phyloP scores from a whole-genome alignment of 2,329 filamentous ascomycete species.

The Hypoxylon sp. region DNA sequence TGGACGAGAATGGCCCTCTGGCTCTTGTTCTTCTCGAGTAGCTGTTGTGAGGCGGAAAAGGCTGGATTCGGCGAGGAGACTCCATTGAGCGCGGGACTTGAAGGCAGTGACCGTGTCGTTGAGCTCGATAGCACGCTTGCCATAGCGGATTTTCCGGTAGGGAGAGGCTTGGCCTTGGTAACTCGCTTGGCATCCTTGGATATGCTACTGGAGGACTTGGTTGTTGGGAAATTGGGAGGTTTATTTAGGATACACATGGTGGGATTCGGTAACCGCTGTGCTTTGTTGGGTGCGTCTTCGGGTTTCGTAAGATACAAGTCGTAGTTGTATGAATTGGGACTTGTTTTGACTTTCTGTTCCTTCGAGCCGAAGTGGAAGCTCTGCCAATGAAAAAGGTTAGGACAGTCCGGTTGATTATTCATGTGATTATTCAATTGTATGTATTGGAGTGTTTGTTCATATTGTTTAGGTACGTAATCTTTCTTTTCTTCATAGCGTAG shows the following conservation, averaged over 20 bases:
- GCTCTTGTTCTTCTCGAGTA: slow-evolving; percentile 68
- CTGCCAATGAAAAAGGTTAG: slow-evolving; percentile 55
- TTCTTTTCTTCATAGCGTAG: slow-evolving; percentile 7
- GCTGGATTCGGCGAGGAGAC: slow-evolving; percentile 68
- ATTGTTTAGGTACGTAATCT: slow-evolving; percentile 4
- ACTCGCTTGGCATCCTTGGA: slow-evolving; percentile 48
- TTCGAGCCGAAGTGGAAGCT: slow-evolving; percentile 68
- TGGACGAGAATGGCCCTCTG: slow-evolving; percentile 70
- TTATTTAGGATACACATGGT: slow-evolving; percentile 67
- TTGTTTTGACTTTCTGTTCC: slow-evolving; percentile 63
- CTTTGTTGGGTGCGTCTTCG: slow-evolving; percentile 62
- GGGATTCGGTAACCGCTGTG: slow-evolving; percentile 64
- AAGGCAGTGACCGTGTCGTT: slow-evolving; percentile 63
- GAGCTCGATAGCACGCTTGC: slow-evolving; percentile 60
- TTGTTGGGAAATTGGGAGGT: slow-evolving; percentile 44
- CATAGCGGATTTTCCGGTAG: slow-evolving; percentile 58
- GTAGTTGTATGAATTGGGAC: slow-evolving; percentile 63
- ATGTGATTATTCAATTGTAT: slow-evolving; percentile 17
- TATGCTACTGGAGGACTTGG: slow-evolving; percentile 51
- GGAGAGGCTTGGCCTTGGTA: slow-evolving; percentile 51
- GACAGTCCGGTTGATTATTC: slow-evolving; percentile 20
- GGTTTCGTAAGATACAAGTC: slow-evolving; percentile 71
- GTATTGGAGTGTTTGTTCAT: not conserved
- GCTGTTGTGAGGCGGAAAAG: slow-evolving; percentile 66
- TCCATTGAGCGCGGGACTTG: slow-evolving; percentile 71